These are phyloP conservation scores for Shiraia sp. DNA, from an alignment of 2,329 filamentous ascomycete genomes.

Conservation along the genomic window DNA sequence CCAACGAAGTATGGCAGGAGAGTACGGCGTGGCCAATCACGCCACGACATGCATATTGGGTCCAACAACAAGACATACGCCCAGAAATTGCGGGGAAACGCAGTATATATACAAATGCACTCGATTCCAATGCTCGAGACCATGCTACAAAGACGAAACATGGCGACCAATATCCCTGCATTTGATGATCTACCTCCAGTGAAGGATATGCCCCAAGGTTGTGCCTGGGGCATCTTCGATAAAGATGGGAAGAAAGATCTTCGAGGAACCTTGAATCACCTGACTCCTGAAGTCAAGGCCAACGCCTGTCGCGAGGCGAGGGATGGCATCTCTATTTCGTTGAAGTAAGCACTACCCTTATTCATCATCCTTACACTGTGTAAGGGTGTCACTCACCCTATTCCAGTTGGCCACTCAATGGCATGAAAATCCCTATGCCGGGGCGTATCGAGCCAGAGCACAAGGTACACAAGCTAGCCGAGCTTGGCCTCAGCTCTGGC, in stretches of 20 bases:
- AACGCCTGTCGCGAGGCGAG: constrained; percentile 45
- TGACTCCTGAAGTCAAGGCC: constrained; percentile 49
- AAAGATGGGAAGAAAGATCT: constrained; percentile 52
- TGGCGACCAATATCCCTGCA: constrained; percentile 1
- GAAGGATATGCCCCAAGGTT: constrained; percentile 18
- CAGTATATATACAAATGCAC: no score
- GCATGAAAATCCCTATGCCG: constrained; percentile 24
- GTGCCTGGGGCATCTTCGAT: constrained; percentile 58
- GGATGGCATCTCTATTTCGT: constrained; percentile 15
- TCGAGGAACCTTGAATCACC: constrained; percentile 57
- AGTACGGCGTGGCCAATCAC: neutral
- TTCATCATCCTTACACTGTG: neutral
- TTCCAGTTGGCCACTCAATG: constrained; percentile 15
- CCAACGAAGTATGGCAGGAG: no score
- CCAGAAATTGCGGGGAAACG: neutral
- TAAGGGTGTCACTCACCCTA: neutral
- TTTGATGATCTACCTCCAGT: constrained; percentile 10
- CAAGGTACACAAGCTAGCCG: constrained; percentile 23
- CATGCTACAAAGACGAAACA: neutral
- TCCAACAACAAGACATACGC: neutral
- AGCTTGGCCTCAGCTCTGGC: constrained; percentile 9
- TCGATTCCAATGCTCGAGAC: no score
- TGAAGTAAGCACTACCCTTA: constrained; percentile 11
- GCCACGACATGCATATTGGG: neutral
- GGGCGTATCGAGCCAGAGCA: constrained; percentile 31